phyloP scores from a whole-genome alignment of 78 protist species.

The Dictyostelium brefeldianum region DNA sequence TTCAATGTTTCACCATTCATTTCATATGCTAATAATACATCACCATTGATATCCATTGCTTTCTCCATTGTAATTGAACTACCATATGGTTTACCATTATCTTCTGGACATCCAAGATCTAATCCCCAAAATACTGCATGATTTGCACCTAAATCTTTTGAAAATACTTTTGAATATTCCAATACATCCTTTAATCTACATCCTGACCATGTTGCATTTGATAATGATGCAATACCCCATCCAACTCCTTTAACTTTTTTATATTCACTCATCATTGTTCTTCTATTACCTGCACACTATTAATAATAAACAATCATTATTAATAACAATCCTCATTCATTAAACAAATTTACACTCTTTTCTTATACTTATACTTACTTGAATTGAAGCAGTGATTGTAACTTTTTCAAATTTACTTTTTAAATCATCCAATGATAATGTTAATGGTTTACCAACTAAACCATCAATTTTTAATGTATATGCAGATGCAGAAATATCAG shows the following conservation, averaged over 20 bases:
- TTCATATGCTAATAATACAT: conserved; percentile 94
- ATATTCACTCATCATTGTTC: conserved; percentile 81
- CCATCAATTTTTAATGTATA: conserved; percentile 77
- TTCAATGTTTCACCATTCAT: conserved; percentile 94
- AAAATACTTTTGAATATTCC: background rate
- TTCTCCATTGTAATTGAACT: conserved; percentile 56
- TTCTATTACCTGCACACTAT: conserved; percentile 85
- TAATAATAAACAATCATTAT: background rate
- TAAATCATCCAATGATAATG: conserved; percentile 83
- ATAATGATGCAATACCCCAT: conserved; percentile 74
- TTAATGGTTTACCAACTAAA: conserved; percentile 30
- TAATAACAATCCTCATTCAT: background rate
- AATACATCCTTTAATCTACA: conserved; percentile 60
- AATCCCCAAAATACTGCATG: conserved; percentile 79
- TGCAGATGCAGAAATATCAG: conserved; percentile 47
- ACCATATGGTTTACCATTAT: conserved; percentile 65
- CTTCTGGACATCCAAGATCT: conserved; percentile 74
- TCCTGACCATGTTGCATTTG: conserved; percentile 55
- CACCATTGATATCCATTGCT: conserved; percentile 83
- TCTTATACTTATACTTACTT: conserved; percentile 25
- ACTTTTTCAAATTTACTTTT: conserved; percentile 65
- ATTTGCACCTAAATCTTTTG: conserved; percentile 40
- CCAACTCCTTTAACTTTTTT: conserved; percentile 81
- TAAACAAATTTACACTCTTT: background rate
- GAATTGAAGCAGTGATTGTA: conserved; percentile 63